Evolutionary conservation across 2,329 filamentous ascomycete species (phyloP), one percentile per base, ranked within the genome.

Genomic region (Coniochaeta sp.): DNA sequence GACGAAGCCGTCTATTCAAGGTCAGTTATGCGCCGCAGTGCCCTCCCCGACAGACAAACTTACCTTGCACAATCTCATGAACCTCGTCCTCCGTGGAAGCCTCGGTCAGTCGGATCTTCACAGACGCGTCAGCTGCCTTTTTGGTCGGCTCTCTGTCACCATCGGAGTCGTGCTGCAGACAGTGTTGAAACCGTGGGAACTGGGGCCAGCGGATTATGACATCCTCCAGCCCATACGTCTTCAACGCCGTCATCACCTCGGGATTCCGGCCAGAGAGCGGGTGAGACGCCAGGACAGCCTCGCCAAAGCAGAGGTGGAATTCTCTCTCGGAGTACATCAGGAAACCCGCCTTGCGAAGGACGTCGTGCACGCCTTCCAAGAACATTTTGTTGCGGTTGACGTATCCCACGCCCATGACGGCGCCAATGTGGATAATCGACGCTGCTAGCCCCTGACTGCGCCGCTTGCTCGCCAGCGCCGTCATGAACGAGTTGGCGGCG

Each of bases 401-500:
- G 51, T 67, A 69, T 1, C 71, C 71, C 1, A 65, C 48, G 6
- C 65, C 71, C 2, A 60, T 30, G 1, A 73, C 51, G 3, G 52
- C 20, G 9, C 65, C 63, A 9, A 72, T 61, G 32, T 68, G 51
- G 9, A 73, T 59, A 4, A 60, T 56, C 3, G 65, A 66, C 0
- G 55, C 70, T 12, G 63, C 61, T 1, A 69, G 49, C 0, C 71
- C 71, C 2, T 64, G 60, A 5, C 53, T 54, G 0, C 65, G 53
- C 6, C 72, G 58, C 4, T 67, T 56, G 0, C 52, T 42, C 1
- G 60, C 66, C 0, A 76, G 57, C 1, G 52, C 53, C 3, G 54
- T 52, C 61, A 73, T 67, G 55, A 64, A 76, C 7, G 52, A 52
- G 53, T 74, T 74, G 2, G 68, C 71, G 0, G 70, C 68, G 1